phyloP scores from a whole-genome alignment of 2,329 filamentous ascomycete species.

The Canariomyces notabilis region DNA sequence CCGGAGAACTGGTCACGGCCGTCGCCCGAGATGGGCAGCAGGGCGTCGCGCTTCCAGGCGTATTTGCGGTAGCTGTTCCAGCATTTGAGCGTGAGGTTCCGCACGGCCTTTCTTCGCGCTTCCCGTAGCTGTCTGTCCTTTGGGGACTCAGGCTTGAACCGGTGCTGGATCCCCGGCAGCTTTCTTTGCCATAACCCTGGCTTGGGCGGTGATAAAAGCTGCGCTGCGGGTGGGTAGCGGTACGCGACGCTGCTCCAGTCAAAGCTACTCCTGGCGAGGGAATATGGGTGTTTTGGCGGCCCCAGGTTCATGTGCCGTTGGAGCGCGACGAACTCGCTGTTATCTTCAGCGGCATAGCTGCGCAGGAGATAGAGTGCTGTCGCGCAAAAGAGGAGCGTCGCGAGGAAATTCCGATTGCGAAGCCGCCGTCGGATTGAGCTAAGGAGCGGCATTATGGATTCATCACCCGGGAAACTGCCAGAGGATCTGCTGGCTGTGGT shows the following conservation, averaged over 20 bases:
- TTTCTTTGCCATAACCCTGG: too few species aligned
- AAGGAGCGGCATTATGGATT: too few species aligned
- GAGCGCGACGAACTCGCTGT: slow-evolving; percentile 8
- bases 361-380: too few species aligned
- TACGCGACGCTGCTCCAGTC: slow-evolving; percentile 13
- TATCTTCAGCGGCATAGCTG: too few species aligned
- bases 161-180: slow-evolving; percentile 15
- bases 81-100: slow-evolving; percentile 16
- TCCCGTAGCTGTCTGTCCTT: slow-evolving; percentile 3
- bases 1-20: slow-evolving; percentile 21
- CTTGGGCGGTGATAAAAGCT: background rate
- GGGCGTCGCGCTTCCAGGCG: slow-evolving; percentile 22
- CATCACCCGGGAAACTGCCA: too few species aligned
- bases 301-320: slow-evolving; percentile 15
- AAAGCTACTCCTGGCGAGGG: slow-evolving; percentile 13
- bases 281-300: background rate
- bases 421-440: too few species aligned
- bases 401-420: too few species aligned
- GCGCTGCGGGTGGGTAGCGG: slow-evolving; percentile 6
- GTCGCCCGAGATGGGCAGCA: slow-evolving; percentile 15
- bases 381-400: too few species aligned
- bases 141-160: slow-evolving; percentile 7
- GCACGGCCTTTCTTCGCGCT: slow-evolving; percentile 11
- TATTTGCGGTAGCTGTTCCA: slow-evolving; percentile 45
- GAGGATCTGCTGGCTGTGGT: too few species aligned